These are phyloP conservation scores for Saccharomycopsis hybrid DNA, from an alignment of 1,139 yeast genomes.

Conservation along the genomic window DNA sequence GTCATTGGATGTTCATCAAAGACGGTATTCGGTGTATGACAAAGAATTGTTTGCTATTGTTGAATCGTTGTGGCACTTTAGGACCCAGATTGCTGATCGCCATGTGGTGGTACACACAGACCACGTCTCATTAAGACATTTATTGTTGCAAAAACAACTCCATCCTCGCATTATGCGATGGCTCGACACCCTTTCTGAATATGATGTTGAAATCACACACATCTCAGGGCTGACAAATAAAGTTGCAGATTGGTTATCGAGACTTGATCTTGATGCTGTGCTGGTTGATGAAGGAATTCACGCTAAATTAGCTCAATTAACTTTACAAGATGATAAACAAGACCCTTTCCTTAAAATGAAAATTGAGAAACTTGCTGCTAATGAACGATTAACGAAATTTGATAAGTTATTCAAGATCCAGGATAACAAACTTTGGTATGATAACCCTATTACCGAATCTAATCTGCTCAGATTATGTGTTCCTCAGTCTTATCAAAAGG, in stretches of 20 bases:
- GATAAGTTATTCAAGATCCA: too few species aligned
- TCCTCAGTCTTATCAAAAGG: too few species aligned
- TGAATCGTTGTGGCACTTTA: neutral
- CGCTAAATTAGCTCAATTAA: too few species aligned
- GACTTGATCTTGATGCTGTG: neutral
- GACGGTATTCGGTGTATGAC: neutral
- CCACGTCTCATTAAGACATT: neutral
- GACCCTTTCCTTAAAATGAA: too few species aligned
- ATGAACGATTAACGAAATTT: too few species aligned
- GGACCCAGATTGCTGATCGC: neutral
- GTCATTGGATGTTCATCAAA: neutral
- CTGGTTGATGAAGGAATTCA: too few species aligned
- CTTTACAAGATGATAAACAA: too few species aligned
- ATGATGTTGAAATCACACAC: neutral
- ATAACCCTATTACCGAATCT: too few species aligned
- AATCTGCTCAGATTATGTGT: too few species aligned
- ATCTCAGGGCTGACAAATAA: neutral
- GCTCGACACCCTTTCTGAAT: neutral
- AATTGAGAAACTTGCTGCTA: too few species aligned
- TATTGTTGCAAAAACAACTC: neutral
- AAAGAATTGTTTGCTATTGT: neutral
- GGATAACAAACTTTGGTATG: too few species aligned
- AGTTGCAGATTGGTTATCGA: neutral
- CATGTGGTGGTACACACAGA: neutral
- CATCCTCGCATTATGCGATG: neutral